These are phyloP conservation scores for Sporisorium iseilematis-ciliati DNA, from an alignment of 1,284 basidiomycete genomes.

Conservation along the genomic window DNA sequence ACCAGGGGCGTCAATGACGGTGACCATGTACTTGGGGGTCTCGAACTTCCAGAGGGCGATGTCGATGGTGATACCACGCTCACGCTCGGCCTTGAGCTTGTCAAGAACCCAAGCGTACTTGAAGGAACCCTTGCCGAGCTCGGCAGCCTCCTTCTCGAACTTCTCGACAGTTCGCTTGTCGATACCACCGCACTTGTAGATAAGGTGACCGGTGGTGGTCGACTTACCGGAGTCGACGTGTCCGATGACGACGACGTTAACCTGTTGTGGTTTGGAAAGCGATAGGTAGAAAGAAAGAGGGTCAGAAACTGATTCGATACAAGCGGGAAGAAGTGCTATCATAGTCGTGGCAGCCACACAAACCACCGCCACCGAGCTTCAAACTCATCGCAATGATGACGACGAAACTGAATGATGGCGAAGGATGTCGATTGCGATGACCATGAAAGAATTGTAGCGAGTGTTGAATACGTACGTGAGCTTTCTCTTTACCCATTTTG, in stretches of 20 bases:
- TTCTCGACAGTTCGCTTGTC: conserved; percentile 99
- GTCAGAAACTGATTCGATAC: conserved; percentile 10
- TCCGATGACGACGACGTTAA: conserved; percentile 70
- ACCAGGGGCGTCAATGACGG: conserved; percentile 97
- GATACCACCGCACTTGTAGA: conserved; percentile 99
- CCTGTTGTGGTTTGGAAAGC: conserved; percentile 41
- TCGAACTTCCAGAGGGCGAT: conserved; percentile 78
- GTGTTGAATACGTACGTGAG: conserved; percentile 53
- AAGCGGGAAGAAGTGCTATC: not conserved
- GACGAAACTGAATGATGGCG: not conserved
- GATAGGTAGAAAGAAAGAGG: conserved; percentile 1
- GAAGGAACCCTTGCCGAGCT: conserved; percentile 99
- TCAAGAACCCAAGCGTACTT: conserved; percentile 98
- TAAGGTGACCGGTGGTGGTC: conserved; percentile 99
- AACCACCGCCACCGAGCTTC: not conserved
- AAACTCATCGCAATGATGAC: not conserved
- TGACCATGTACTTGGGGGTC: conserved; percentile 72
- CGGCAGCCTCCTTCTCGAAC: conserved; percentile 99
- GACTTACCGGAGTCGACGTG: conserved; percentile 80
- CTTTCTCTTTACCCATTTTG: conserved; percentile 65
- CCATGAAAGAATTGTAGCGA: not conserved
- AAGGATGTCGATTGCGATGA: not conserved
- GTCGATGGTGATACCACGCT: conserved; percentile 99
- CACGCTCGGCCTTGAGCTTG: conserved; percentile 98
- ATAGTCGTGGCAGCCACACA: not conserved